These are phyloP conservation scores for Aureobasidium sp. DNA, from an alignment of 2,329 filamentous ascomycete species.

Conservation along the genomic window DNA sequence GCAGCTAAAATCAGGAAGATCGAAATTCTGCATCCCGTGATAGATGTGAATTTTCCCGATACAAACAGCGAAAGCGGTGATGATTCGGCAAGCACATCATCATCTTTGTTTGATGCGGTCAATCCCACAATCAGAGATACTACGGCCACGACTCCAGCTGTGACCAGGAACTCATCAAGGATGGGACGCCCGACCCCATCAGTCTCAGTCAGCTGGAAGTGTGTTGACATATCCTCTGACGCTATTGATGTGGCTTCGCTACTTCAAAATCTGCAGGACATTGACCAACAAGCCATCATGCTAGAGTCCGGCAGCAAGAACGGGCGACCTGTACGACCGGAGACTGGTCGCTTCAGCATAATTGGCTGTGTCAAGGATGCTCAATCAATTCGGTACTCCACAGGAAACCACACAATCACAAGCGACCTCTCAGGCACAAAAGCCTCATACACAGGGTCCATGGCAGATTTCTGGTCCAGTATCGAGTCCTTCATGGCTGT, in stretches of 20 bases:
- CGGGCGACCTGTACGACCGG: conserved; percentile 34
- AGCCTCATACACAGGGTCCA: not conserved
- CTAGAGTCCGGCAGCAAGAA: conserved; percentile 43
- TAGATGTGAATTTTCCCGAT: not conserved
- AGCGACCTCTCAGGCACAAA: not conserved
- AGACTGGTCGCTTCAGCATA: conserved; percentile 63
- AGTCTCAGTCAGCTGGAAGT: not conserved
- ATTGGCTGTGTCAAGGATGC: conserved; percentile 59
- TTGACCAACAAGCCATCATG: conserved; percentile 34
- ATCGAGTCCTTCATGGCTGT: conserved; percentile 34
- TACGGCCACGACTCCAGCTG: conserved; percentile 6
- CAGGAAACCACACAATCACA: not conserved
- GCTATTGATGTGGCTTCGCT: conserved; percentile 30
- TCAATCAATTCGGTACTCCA: conserved; percentile 22
- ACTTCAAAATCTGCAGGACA: conserved; percentile 31
- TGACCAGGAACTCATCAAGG: conserved; percentile 5
- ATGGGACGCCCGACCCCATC: not conserved
- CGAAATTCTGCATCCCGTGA: not conserved
- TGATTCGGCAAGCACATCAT: conserved; percentile 3
- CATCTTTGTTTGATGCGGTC: conserved; percentile 13
- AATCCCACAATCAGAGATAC: conserved; percentile 5
- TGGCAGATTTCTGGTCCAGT: conserved; percentile 8
- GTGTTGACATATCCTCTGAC: not conserved
- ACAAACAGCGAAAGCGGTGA: not conserved
- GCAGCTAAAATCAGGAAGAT: not conserved